Conservation (phyloP, 768 basidiomycete genomes). For the Tricholoma flavovirens region DNA sequence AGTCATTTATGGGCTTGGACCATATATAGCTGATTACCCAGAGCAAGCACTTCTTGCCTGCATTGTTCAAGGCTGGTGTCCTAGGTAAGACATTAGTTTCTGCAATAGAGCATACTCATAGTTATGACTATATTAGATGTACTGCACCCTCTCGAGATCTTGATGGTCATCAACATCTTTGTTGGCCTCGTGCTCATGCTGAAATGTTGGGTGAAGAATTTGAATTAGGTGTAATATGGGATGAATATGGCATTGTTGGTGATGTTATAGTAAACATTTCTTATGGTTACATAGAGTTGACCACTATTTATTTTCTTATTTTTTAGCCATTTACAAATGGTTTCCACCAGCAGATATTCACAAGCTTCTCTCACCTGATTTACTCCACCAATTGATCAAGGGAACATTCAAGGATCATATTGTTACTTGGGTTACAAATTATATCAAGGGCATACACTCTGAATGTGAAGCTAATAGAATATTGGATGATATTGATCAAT, state of each 20-base stretch:
- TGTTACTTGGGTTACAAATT: conserved; percentile 23
- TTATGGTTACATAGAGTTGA: background rate
- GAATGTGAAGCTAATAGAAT: conserved; percentile 14
- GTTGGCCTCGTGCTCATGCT: background rate
- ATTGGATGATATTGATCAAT: conserved; percentile 23
- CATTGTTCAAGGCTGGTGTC: conserved; percentile 29
- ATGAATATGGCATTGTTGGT: conserved; percentile 3
- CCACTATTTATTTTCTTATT: background rate
- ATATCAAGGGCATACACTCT: conserved; percentile 13
- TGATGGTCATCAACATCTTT: background rate
- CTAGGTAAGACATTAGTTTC: background rate
- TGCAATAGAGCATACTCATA: background rate
- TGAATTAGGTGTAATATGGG: background rate
- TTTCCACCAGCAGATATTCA: conserved; percentile 3
- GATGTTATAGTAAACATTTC: background rate
- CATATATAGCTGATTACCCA: conserved; percentile 27
- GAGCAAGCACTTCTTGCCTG: conserved; percentile 27
- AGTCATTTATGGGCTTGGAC: conserved; percentile 16
- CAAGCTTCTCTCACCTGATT: conserved; percentile 21
- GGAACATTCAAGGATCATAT: conserved; percentile 28
- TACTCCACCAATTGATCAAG: conserved; percentile 28
- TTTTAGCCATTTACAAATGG: background rate
- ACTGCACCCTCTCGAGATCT: background rate
- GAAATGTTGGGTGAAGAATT: background rate
- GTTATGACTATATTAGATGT: background rate